Evolutionary conservation across 805 yeast species (phyloP), one percentile per base, ranked within the genome.

Genomic region (Monosporozyma servazzii): DNA sequence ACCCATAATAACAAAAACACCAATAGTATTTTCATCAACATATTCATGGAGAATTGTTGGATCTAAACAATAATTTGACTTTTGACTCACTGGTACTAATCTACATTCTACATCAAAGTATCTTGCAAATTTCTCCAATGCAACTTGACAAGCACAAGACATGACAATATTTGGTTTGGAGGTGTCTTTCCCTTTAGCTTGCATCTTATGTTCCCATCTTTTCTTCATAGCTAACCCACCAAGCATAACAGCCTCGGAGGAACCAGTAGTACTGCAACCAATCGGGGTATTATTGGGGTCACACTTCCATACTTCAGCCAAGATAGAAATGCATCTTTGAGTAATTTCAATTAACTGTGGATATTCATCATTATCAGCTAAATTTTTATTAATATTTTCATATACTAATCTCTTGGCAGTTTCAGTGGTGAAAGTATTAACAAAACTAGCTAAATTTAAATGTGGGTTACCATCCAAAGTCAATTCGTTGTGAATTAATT

Each of bases 111-210:
- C 96, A 60, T 89, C 96, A 69, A 89, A 90, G 71, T 89, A 89
- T 48, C 96, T 75, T 15, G 96, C 96, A 70, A 90, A 90, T 72
- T 89, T 89, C 71, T 89, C 96, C 61, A 90, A 74, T 0, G 96
- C 96, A 46, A 90, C 96, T 71, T 89, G 97, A 50, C 91, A 93
- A 68, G 91, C 87, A 33, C 91, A 75, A 9, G 96, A 95, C 96
- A 89, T 88, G 55, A 89, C 70, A 62, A 89, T 87, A 68, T 89
- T 89, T 51, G 96, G 97, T 51, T 78, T 78, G 25, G 69, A 76
- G 48, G 66, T 69, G 48, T 82, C 76, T 56, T 80, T 78, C 5
- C 90, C 90, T 30, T 72, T 74, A 1, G 72, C 80, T 61, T 68
- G 73, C 61, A 85, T 78, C 57, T 71, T 75, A 27, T 74, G 80